phyloP scores from a whole-genome alignment of 768 basidiomycete genomes.

The Mycena indigotica region DNA sequence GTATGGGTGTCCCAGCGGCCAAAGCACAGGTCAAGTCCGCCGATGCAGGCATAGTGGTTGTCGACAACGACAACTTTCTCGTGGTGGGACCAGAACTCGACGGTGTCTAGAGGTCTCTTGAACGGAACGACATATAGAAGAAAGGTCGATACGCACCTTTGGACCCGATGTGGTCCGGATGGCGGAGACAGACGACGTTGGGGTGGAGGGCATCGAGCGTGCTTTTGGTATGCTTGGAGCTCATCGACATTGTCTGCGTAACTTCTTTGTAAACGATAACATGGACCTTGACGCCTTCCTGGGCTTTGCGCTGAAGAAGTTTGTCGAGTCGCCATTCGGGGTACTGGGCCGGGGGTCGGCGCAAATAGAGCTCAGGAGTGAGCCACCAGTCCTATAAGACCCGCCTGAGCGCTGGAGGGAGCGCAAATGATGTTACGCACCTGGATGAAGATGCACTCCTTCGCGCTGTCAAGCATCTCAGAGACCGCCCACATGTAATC shows the following conservation, averaged over 20 bases:
- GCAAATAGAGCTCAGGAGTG: constrained; percentile 90
- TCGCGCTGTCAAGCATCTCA: constrained; percentile 81
- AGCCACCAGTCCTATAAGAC: constrained; percentile 85
- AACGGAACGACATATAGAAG: not conserved
- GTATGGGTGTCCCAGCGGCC: constrained; percentile 95
- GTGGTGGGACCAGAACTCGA: constrained; percentile 91
- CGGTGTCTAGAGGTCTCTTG: constrained; percentile 52
- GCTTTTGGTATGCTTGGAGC: constrained; percentile 85
- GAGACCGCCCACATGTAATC: constrained; percentile 97
- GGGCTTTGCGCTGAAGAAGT: constrained; percentile 82
- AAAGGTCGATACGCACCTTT: constrained; percentile 48
- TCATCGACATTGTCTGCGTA: constrained; percentile 89
- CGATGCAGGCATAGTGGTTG: constrained; percentile 82
- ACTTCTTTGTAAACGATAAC: constrained; percentile 97
- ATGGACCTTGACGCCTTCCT: constrained; percentile 89
- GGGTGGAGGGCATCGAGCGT: constrained; percentile 81
- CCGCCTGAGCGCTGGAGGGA: not conserved
- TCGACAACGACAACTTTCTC: constrained; percentile 92
- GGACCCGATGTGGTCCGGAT: constrained; percentile 86
- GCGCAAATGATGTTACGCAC: not conserved
- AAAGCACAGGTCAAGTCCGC: constrained; percentile 94
- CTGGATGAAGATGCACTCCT: constrained; percentile 85
- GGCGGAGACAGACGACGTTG: constrained; percentile 87
- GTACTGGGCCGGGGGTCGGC: constrained; percentile 84
- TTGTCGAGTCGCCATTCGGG: constrained; percentile 89